Conservation (phyloP, 768 basidiomycete species). For the Boletellus ananiceps region DNA sequence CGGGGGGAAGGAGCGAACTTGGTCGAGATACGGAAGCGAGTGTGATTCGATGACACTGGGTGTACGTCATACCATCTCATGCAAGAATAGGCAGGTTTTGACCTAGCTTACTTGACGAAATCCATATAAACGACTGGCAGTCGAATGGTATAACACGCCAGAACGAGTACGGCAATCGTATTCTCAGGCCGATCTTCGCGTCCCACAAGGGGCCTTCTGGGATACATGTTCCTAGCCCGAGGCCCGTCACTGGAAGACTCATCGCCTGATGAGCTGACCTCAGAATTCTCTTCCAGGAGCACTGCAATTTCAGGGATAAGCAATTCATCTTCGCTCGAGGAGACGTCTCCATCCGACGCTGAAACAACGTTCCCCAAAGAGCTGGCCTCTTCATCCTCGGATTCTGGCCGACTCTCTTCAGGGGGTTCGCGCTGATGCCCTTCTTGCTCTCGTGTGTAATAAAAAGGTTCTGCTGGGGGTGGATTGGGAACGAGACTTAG, state of each 20-base stretch:
- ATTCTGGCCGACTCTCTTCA: conserved; percentile 1
- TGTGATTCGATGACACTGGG: conserved; percentile 68
- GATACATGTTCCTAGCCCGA: conserved; percentile 2
- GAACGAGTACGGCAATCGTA: conserved; percentile 62
- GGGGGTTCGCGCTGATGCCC: conserved; percentile 9
- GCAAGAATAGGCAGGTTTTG: background rate
- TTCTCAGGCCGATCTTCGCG: conserved; percentile 40
- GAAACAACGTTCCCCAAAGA: conserved; percentile 8
- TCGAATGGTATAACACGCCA: conserved; percentile 78
- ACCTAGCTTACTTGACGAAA: conserved; percentile 54
- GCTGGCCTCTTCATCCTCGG: conserved; percentile 16
- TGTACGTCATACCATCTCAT: conserved; percentile 3
- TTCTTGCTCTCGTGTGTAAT: conserved; percentile 40
- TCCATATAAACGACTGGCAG: conserved; percentile 74
- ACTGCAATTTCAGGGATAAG: conserved; percentile 35
- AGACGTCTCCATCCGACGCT: conserved; percentile 6
- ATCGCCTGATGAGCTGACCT: conserved; percentile 29
- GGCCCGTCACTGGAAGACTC: conserved; percentile 18
- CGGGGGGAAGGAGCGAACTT: conserved; percentile 54
- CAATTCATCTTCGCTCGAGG: conserved; percentile 23
- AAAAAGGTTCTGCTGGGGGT: conserved; percentile 57
- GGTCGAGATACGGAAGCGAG: conserved; percentile 78
- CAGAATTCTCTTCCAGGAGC: conserved; percentile 38
- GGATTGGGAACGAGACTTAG: conserved; percentile 58
- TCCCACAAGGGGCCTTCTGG: conserved; percentile 19